Base-by-base conservation (phyloP, 164 flowering plant species). In the Paratinospora sagittata region DNA sequence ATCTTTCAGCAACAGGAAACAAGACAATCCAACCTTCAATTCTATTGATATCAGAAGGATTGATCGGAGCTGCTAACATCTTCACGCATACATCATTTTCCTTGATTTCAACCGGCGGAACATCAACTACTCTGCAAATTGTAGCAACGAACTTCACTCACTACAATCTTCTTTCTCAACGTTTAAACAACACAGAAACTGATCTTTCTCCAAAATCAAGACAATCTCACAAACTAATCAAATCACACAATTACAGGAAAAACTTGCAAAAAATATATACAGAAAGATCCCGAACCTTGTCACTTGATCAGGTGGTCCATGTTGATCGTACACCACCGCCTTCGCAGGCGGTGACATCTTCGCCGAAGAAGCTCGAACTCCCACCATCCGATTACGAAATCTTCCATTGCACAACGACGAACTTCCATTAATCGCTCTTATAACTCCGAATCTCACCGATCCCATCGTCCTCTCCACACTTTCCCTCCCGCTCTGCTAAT, bases 21-120 rank as follows among this genome's bases (percentile, higher is more conserved):
- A 21, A 66, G 45, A 6, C 60, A 70, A 21, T 19, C 16, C 27
- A 27, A 90, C 97, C 99, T 91, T 95, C 82, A 66, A 95, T 91
- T 60, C 98, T 82, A 67, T 95, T 95, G 71, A 95, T 88, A 81
- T 95, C 97, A 1, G 98, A 92, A 23, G 98, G 99, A 77, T 95
- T 92, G 73, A 92, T 91, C 0, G 99, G 97, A 76, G 97, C 85
- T 17, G 99, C 98, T 17, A 95, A 84, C 99, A 95, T 95, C 70
- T 80, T 91, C 36, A 92, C 97, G 64, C 98, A 92, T 14, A 95
- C 95, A 69, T 91, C 94, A 30, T 85, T 84, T 60, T 85, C 94
- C 69, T 82, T 91, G 43, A 95, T 76, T 68, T 89, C 90, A 13
- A 89, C 98, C 1, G 92, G 90, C 4, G 90, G 85, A 19, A 91